Percentiles rank a stretch among this genome's conserved stretches.
phyloP scores from a whole-genome alignment of 495 filamentous ascomycete genomes.

The Xylaria intraflava region DNA sequence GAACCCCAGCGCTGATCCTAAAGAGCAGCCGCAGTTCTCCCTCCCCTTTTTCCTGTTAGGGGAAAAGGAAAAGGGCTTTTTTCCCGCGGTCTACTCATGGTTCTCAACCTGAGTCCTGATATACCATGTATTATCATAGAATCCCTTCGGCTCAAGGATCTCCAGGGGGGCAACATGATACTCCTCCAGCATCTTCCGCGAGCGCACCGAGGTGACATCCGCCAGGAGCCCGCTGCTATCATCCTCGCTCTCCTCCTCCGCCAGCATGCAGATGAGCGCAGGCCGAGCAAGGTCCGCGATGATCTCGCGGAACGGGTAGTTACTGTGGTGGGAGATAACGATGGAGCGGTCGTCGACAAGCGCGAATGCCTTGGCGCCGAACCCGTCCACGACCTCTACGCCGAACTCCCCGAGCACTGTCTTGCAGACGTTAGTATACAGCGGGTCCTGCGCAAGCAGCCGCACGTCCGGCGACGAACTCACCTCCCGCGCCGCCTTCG shows the following conservation, averaged over 20 bases:
- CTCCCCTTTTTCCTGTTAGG: no score
- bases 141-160: neutral
- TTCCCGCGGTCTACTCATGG: neutral
- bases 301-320: conserved; percentile 26
- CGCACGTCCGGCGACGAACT: conserved; percentile 13
- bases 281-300: conserved; percentile 36
- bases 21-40: no score
- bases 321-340: conserved; percentile 30
- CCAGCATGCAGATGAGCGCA: conserved; percentile 1
- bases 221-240: neutral
- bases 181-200: neutral
- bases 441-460: conserved; percentile 30
- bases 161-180: neutral
- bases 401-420: conserved; percentile 27
- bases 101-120: neutral
- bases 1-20: no score
- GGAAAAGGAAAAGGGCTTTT: no score
- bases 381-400: conserved; percentile 33
- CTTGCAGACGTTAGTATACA: conserved; percentile 28
- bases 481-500: conserved; percentile 9
- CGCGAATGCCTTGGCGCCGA: conserved; percentile 35
- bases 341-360: conserved; percentile 33
- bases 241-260: neutral
- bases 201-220: neutral
- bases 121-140: neutral